Base-by-base conservation (phyloP, 2,329 filamentous ascomycete genomes). In the Diaporthe caulivora region DNA sequence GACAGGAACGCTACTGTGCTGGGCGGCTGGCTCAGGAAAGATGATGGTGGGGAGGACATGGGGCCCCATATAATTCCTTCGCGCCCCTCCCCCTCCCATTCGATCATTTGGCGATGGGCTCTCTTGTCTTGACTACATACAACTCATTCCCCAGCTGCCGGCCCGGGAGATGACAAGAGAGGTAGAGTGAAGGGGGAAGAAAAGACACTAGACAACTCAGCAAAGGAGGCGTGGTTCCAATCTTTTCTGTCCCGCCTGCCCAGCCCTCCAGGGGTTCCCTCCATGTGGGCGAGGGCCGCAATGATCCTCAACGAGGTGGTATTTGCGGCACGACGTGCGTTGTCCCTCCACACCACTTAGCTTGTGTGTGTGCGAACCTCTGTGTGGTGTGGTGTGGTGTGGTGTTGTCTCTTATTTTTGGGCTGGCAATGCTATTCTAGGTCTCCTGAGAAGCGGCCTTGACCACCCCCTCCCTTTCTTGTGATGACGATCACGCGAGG, bases 1-100 rank as follows among this genome's bases (percentile, higher is more conserved):
- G 73, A 73, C 73, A 73, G 73, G 57, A 68, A n/a, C 73, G 58
- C 73, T 75, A 75, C 71, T 75, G 73, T 60, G 47, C 72, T 67
- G 55, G 73, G 71, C 72, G 71, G 44, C 47, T 53, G 55, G 62
- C 69, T 54, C 68, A 67, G 64, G 49, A 18, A 29, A 51, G 21
- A 51, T 65, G 62, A 44, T 51, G 44, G 62, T n/a, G 13, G 44
- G 21, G 42, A 11, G 55, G 57, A 9, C 34, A 34, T 34, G 62
- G 49, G 67, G 68, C 29, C 49, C 65, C 67, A 62, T 71, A 51
- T 73, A 62, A 71, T 67, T 65, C 51, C 70, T 49, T 67, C 47
- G 34, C 53, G 49, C 69, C 72, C 73, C 71, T 62, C 72, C 73
- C 71, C 70, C 73, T 55, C 71, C 71, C 73, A 75, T 60, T 53